Base-by-base conservation (phyloP, 1,139 yeast genomes). In the Yamadazyma oceani region DNA sequence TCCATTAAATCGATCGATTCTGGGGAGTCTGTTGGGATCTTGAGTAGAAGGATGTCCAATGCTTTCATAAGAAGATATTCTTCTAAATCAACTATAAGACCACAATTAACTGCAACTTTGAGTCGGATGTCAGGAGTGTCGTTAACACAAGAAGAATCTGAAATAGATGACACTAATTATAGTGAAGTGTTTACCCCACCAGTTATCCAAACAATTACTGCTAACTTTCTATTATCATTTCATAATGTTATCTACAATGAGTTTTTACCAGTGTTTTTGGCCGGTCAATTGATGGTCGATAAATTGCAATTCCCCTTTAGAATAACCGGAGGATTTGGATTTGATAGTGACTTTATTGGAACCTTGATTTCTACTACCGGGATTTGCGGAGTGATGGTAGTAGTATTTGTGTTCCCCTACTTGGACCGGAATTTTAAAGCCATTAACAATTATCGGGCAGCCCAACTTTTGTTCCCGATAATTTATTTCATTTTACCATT, bases 191-290 rank as follows among this genome's bases (percentile, higher is more conserved):
- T 49, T 24, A 48, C 53, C 5, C 37, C 37, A 1, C 41, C 37
- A 1, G 53, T 49, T 2, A 32, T 44, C 5, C 44, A 45, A 33
- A 48, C 52, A 1, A 40, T 49, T 9, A 11, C 32, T 1, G 49
- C 46, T 11, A 46, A 42, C 34, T 38, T 40, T 26, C 25, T 49
- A 3, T 21, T 46, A 10, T 32, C 52, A 11, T 48, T 78, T 42
- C 83, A 78, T 49, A 56, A 66, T n/a, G 62, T 77, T n/a, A 74
- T 77, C 5, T 78, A 66, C 53, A 69, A 68, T 35, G 85, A 81
- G 54, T 77, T 81, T 44, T 57, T 79, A 32, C 85, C 87, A 9
- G 75, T 81, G 4, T 74, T 76, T 40, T 57, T 80, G 16, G 82
- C 85, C 0, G 66, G 78, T n/a, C 62, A 66, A 26, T 59, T 74